These are phyloP conservation scores for Rosa lucieae DNA, from an alignment of 306 rosid species.

Conservation along the genomic window DNA sequence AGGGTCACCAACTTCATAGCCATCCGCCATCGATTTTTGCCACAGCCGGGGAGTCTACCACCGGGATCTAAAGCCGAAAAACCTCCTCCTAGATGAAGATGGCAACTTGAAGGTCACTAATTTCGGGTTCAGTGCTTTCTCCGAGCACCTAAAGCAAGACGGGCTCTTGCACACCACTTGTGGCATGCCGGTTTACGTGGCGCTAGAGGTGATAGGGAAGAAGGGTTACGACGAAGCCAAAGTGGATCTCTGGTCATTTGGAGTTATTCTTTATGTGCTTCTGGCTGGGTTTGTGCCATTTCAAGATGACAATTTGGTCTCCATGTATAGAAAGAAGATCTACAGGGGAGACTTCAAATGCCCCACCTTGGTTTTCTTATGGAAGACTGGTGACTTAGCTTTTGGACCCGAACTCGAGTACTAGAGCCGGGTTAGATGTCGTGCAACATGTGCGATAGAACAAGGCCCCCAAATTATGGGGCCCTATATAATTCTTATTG, in stretches of 20 bases:
- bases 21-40: slow-evolving; percentile 87
- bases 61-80: slow-evolving; percentile 94
- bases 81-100: slow-evolving; percentile 71
- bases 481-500: too few species aligned
- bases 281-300: slow-evolving; percentile 89
- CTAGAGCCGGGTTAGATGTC: too few species aligned
- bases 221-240: slow-evolving; percentile 93
- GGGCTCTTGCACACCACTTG: slow-evolving; percentile 88
- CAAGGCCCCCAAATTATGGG: too few species aligned
- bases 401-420: too few species aligned
- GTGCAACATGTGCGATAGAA: too few species aligned
- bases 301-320: slow-evolving; percentile 36
- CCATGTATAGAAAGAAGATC: too few species aligned
- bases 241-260: slow-evolving; percentile 94
- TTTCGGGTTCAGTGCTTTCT: slow-evolving; percentile 75
- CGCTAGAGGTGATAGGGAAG: slow-evolving; percentile 86
- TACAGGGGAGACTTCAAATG: too few species aligned
- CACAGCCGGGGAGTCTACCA: slow-evolving; percentile 96
- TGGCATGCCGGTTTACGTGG: slow-evolving; percentile 93
- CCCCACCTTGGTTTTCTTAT: too few species aligned
- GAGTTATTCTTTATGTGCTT: slow-evolving; percentile 82
- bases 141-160: slow-evolving; percentile 67
- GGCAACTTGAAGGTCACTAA: slow-evolving; percentile 87
- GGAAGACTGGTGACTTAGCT: too few species aligned
- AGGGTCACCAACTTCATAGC: too few species aligned